These are phyloP conservation scores for Vaccinium darrowii DNA, from an alignment of 148 eudicot species.

Conservation along the genomic window DNA sequence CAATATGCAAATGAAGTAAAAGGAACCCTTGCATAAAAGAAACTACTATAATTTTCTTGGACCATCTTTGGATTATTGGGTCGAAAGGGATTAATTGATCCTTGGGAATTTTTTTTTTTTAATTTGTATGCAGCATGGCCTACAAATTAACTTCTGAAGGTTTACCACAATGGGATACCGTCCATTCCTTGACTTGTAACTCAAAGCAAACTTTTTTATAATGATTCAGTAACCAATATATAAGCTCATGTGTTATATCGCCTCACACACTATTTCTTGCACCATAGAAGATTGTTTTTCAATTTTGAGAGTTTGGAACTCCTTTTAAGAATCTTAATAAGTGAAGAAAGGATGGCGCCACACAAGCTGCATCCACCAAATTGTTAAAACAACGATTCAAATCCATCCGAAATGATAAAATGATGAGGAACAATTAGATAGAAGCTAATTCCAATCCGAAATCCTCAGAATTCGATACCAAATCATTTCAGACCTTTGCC, in stretches of 20 bases:
- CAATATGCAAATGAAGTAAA: too few relatives aligned
- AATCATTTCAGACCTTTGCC: not conserved
- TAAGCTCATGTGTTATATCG: not conserved
- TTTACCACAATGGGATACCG: not conserved
- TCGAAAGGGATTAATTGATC: not conserved
- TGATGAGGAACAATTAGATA: not conserved
- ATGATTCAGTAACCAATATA: not conserved
- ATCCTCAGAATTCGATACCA: not conserved
- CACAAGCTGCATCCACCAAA: not conserved
- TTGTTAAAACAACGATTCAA: not conserved
- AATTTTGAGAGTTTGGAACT: slow-evolving; percentile 8
- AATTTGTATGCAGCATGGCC: not conserved
- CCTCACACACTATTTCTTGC: not conserved
- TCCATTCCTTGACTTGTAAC: not conserved
- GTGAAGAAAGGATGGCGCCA: not conserved
- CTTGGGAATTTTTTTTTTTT: too few relatives aligned
- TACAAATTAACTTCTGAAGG: not conserved
- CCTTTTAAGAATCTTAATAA: not conserved
- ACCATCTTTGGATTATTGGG: not conserved
- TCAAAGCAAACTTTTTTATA: not conserved
- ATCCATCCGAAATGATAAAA: not conserved
- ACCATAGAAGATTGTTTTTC: not conserved
- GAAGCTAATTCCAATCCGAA: not conserved
- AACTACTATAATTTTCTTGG: slow-evolving; percentile 4
- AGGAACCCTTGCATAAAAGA: not conserved